Base-by-base conservation (phyloP, 257 asterid genomes). In the Voacanga thouarsii region DNA sequence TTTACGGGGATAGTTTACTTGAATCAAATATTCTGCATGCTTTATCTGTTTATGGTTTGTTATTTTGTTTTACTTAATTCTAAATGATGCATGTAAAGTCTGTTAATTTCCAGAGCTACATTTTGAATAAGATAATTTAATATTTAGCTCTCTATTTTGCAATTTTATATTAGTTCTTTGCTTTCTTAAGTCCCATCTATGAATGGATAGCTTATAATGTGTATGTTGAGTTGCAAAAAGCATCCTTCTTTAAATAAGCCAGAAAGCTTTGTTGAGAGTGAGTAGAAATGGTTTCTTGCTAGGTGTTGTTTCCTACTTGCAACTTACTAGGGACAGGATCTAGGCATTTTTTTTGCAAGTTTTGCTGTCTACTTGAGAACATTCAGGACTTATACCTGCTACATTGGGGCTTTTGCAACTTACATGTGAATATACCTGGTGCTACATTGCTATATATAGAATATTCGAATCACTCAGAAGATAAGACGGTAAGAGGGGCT, bases 391-490 rank as follows among this genome's bases (percentile, higher is more conserved):
- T 43, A n/a, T 53, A 75, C 70, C 59, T 26, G 75, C 47, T 8
- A 1, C 71, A 51, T 44, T 23, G 28, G 67, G 63, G 60, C 66
- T 83, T 57, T 39, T 23, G 39, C 61, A 51, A 65, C 71, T 83
- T 57, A 72, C 64, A 11, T 8, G 16, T 45, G 4, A 21, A 53
- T 73, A n/a, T n/a, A n/a, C n/a, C n/a, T n/a, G n/a, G n/a, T n/a
- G n/a, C n/a, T n/a, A n/a, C n/a, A n/a, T n/a, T n/a, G n/a, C n/a
- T n/a, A n/a, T n/a, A n/a, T n/a, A n/a, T n/a, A n/a, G n/a, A n/a
- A n/a, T n/a, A n/a, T n/a, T n/a, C n/a, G n/a, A n/a, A n/a, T n/a
- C n/a, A n/a, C n/a, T n/a, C n/a, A n/a, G n/a, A n/a, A n/a, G n/a
- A n/a, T n/a, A n/a, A n/a, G n/a, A n/a, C n/a, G n/a, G n/a, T n/a